Evolutionary conservation across 768 basidiomycete species (phyloP).

Genomic region (Suillus subaureus): DNA sequence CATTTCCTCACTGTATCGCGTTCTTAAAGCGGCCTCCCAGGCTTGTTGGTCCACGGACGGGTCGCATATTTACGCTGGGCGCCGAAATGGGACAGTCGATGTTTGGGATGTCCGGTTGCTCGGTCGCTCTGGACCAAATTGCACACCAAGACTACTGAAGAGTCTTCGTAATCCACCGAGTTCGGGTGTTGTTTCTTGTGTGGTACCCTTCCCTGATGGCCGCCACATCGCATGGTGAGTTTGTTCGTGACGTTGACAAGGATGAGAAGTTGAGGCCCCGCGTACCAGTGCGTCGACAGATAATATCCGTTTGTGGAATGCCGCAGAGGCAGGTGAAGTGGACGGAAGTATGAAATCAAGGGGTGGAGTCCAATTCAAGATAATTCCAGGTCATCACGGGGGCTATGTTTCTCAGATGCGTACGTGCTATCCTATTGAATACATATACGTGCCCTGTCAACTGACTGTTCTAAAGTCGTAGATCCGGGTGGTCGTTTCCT

Average conservation of each 20-base stretch:
- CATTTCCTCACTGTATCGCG: conserved; percentile 7
- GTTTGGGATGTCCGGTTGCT: conserved; percentile 92
- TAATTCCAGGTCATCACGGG: conserved; percentile 94
- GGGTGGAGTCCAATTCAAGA: conserved; percentile 86
- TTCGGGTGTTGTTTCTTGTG: conserved; percentile 90
- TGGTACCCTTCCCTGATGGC: conserved; percentile 91
- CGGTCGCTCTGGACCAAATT: conserved; percentile 59
- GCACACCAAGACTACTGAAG: conserved; percentile 77
- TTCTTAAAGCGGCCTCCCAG: conserved; percentile 41
- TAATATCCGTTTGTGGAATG: conserved; percentile 93
- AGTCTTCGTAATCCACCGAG: conserved; percentile 84
- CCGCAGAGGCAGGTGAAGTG: conserved; percentile 69
- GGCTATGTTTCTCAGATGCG: conserved; percentile 92
- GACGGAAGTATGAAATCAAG: conserved; percentile 64
- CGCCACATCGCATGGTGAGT: conserved; percentile 87
- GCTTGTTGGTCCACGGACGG: conserved; percentile 95
- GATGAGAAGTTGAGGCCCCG: conserved; percentile 23
- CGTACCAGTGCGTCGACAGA: conserved; percentile 80
- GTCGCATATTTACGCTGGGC: conserved; percentile 84
- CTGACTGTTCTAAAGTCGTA: conserved; percentile 58
- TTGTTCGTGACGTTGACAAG: conserved; percentile 15
- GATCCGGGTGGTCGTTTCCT: conserved; percentile 85
- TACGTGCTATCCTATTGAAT: conserved; percentile 45
- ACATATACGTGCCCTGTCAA: conserved; percentile 22
- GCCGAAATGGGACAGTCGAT: conserved; percentile 88